phyloP scores from a whole-genome alignment of 2,329 filamentous ascomycete genomes.

The Botrytis sinoallii region DNA sequence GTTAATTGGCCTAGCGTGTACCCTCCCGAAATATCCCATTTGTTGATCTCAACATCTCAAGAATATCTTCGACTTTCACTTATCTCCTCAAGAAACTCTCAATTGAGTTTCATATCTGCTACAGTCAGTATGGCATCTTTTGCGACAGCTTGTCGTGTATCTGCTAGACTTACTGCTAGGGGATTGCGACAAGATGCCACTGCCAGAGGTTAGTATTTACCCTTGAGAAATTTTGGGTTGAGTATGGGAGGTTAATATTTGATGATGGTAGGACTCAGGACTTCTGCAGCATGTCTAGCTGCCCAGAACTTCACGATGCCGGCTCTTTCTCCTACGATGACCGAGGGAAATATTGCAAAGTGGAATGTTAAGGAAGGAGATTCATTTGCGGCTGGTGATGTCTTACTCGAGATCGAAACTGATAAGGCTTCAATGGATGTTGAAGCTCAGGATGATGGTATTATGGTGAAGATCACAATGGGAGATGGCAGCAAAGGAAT shows the following conservation, averaged over 20 bases:
- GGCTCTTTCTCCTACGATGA: slow-evolving; percentile 89
- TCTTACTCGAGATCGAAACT: slow-evolving; percentile 88
- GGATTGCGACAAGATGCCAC: slow-evolving; percentile 53
- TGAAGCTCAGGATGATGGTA: slow-evolving; percentile 85
- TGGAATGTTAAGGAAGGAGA: slow-evolving; percentile 91
- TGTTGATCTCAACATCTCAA: slow-evolving; percentile 24
- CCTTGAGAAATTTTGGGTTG: slow-evolving; percentile 20
- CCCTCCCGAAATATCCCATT: slow-evolving; percentile 24
- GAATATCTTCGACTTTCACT: slow-evolving; percentile 22
- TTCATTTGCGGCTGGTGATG: slow-evolving; percentile 76
- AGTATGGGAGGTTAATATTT: slow-evolving; percentile 10
- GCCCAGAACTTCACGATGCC: slow-evolving; percentile 91
- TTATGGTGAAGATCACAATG: slow-evolving; percentile 78
- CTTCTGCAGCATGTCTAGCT: slow-evolving; percentile 60
- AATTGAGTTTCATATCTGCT: slow-evolving; percentile 32
- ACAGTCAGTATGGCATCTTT: slow-evolving; percentile 61
- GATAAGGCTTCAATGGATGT: slow-evolving; percentile 96
- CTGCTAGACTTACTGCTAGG: slow-evolving; percentile 56
- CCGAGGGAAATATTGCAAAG: slow-evolving; percentile 80
- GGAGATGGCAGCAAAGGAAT: slow-evolving; percentile 72
- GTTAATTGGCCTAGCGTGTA: slow-evolving; percentile 17
- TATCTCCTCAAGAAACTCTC: slow-evolving; percentile 27
- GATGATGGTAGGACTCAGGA: slow-evolving; percentile 56
- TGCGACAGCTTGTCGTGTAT: slow-evolving; percentile 60
- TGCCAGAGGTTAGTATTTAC: slow-evolving; percentile 52